A percentile compares a stretch with the other conserved stretches of the same genome.
These are phyloP conservation scores for Symbiodinium natans DNA, from an alignment of 73 alveolate species.

Conservation along the genomic window DNA sequence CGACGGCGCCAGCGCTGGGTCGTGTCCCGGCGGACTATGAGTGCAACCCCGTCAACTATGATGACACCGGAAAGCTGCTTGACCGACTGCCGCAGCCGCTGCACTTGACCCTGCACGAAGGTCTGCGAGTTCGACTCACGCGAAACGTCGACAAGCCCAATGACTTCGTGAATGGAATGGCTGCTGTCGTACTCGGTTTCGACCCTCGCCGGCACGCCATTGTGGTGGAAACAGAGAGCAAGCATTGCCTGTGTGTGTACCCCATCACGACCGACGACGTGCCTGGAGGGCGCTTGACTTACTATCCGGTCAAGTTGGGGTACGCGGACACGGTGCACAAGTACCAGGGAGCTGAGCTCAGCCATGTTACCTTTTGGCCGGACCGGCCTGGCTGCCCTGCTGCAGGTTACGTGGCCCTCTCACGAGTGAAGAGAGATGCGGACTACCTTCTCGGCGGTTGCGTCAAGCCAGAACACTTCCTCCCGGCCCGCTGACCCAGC, in stretches of 20 bases:
- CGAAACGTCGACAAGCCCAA: neutral
- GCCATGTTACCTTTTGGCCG: conserved; percentile 24
- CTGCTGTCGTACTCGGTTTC: neutral
- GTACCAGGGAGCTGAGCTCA: neutral
- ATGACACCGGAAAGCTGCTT: no score
- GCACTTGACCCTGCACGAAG: neutral
- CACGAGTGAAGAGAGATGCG: neutral
- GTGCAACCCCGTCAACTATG: conserved; percentile 16
- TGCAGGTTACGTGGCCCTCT: conserved; percentile 24
- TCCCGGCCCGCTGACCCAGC: conserved; percentile 21
- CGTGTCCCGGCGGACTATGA: conserved; percentile 20
- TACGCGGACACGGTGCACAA: neutral
- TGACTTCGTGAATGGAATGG: neutral
- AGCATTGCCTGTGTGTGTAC: neutral
- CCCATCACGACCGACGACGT: neutral
- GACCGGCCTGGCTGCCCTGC: conserved; percentile 13
- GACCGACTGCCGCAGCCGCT: neutral
- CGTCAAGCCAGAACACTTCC: neutral
- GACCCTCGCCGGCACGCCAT: neutral
- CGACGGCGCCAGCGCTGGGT: neutral
- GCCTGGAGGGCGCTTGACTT: neutral
- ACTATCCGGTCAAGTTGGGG: neutral
- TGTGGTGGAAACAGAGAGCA: neutral
- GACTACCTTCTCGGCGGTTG: conserved; percentile 38
- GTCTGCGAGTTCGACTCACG: neutral